Conservation (phyloP, 192 early-diverging fungal species). For the Rhizoclosmatium globosum region DNA sequence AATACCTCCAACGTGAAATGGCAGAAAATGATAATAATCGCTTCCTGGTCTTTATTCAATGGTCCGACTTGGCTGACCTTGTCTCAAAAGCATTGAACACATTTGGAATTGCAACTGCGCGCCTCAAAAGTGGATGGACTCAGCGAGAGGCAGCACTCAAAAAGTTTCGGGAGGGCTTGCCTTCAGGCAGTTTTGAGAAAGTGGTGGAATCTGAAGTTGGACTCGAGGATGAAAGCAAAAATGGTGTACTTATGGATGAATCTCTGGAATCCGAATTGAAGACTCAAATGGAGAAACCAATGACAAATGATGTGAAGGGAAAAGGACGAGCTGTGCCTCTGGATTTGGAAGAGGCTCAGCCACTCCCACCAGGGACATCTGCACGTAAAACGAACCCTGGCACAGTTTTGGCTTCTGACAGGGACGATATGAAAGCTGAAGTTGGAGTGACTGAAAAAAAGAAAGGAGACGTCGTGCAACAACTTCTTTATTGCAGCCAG, state of each 20-base stretch:
- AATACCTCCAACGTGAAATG: slow-evolving; percentile 25
- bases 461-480: no score
- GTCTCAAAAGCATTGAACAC: slow-evolving; percentile 28
- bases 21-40: neutral
- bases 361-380: neutral
- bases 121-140: slow-evolving; percentile 31
- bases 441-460: no score
- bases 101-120: slow-evolving; percentile 29
- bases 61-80: slow-evolving; percentile 23
- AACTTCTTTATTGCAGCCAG: no score
- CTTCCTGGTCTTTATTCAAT: slow-evolving; percentile 38
- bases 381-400: neutral
- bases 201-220: neutral
- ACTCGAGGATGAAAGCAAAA: neutral
- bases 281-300: neutral
- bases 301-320: neutral
- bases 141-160: slow-evolving; percentile 19
- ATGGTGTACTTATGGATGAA: neutral
- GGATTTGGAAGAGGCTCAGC: neutral
- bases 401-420: neutral
- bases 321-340: neutral
- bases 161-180: slow-evolving; percentile 22
- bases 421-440: neutral
- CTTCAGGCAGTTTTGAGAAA: neutral
- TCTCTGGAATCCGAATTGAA: neutral